Conservation (phyloP, 2,329 filamentous ascomycete species). For the Lachnum nothofagi region DNA sequence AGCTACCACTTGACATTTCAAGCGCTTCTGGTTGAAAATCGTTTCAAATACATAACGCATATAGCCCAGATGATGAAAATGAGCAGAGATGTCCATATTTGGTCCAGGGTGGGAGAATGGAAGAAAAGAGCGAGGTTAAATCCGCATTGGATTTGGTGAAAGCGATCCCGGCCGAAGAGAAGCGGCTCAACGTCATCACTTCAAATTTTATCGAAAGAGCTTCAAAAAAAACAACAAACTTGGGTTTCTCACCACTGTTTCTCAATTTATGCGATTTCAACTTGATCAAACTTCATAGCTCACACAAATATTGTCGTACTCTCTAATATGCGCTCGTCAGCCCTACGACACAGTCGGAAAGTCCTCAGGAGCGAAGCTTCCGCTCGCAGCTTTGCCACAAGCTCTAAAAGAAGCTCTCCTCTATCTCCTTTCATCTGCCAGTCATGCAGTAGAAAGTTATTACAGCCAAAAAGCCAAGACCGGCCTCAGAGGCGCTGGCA, state of each 20-base stretch:
- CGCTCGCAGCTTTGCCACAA: slow-evolving; percentile 11
- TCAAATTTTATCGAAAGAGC: background rate
- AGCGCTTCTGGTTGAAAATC: too few species aligned
- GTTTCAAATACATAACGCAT: too few species aligned
- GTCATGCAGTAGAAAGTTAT: slow-evolving; percentile 5
- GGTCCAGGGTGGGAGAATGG: too few species aligned
- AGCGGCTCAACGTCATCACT: slow-evolving; percentile 3
- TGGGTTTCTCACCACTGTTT: background rate
- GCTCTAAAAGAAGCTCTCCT: background rate
- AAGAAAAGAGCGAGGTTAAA: too few species aligned
- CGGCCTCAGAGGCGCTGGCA: slow-evolving; percentile 1
- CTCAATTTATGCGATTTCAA: background rate
- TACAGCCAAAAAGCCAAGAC: background rate
- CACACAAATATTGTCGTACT: background rate
- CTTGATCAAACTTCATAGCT: background rate
- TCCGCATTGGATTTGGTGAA: background rate
- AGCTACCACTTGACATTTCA: too few species aligned
- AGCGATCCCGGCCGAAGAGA: background rate
- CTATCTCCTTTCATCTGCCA: slow-evolving; percentile 6
- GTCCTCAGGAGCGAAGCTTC: slow-evolving; percentile 4
- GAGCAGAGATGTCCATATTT: too few species aligned
- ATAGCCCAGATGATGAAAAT: too few species aligned
- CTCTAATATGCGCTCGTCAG: slow-evolving; percentile 12
- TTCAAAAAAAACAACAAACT: background rate
- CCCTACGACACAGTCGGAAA: slow-evolving; percentile 4